These are phyloP conservation scores for Eucalyptus regnans DNA, from an alignment of 345 rosid species.

Conservation along the genomic window DNA sequence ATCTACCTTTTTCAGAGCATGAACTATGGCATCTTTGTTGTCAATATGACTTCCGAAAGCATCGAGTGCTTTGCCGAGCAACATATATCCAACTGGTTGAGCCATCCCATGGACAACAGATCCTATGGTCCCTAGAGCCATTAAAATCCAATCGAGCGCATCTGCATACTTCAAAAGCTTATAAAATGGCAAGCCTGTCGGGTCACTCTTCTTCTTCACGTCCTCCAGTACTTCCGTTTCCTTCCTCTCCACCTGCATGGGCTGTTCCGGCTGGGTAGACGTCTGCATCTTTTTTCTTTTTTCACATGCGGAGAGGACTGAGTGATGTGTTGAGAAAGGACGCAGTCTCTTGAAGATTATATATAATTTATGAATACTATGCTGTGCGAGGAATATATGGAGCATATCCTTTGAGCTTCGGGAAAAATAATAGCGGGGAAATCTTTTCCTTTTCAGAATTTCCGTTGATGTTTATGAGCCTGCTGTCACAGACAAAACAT, in stretches of 20 bases:
- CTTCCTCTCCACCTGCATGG: background rate
- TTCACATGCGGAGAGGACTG: background rate
- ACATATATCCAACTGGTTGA: slow-evolving; percentile 40
- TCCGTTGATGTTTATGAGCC: background rate
- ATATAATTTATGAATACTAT: background rate
- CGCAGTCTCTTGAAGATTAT: background rate
- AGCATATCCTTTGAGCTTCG: slow-evolving; percentile 2
- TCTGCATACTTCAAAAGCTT: slow-evolving; percentile 48
- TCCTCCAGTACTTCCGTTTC: background rate
- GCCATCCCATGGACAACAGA: slow-evolving; percentile 53
- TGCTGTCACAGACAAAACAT: background rate
- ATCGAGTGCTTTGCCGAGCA: slow-evolving; percentile 49
- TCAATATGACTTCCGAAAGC: slow-evolving; percentile 31
- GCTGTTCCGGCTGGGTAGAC: background rate
- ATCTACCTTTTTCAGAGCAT: slow-evolving; percentile 24
- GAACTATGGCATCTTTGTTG: slow-evolving; percentile 14
- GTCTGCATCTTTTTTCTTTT: background rate
- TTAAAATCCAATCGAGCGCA: slow-evolving; percentile 33
- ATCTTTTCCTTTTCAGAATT: background rate
- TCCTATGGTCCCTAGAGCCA: slow-evolving; percentile 45
- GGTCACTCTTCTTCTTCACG: background rate
- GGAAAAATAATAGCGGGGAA: background rate
- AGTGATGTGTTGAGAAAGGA: background rate
- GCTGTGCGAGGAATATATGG: background rate
- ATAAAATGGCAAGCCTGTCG: slow-evolving; percentile 11